Conservation (phyloP, 1,139 yeast genomes). For the Saccharomyces hybrid region DNA sequence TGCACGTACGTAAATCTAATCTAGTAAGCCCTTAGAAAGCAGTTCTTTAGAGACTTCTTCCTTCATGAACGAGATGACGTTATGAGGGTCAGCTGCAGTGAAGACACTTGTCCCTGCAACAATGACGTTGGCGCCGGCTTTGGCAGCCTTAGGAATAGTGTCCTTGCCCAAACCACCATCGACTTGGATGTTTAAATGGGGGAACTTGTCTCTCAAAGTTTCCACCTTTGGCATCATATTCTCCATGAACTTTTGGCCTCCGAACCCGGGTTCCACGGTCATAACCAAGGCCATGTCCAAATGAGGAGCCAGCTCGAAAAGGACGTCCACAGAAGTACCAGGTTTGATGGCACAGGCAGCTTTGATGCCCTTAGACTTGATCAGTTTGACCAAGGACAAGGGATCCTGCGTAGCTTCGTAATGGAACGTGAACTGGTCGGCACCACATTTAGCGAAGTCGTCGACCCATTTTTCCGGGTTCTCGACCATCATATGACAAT, state of each 20-base stretch:
- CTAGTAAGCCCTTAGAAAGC: conserved; percentile 29
- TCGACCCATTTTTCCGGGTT: conserved; percentile 94
- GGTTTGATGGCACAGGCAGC: conserved; percentile 97
- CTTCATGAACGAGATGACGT: conserved; percentile 63
- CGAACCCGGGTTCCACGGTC: conserved; percentile 99
- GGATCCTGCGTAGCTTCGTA: conserved; percentile 89
- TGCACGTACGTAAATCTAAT: conserved; percentile 5
- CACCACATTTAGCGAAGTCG: conserved; percentile 90
- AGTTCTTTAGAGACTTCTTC: conserved; percentile 43
- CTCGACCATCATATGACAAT: conserved; percentile 98
- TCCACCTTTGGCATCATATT: conserved; percentile 96
- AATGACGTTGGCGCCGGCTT: conserved; percentile 95
- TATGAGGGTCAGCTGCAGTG: conserved; percentile 69
- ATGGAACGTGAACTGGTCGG: conserved; percentile 94
- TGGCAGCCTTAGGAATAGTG: conserved; percentile 77
- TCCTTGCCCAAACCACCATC: conserved; percentile 94
- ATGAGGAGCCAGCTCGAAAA: conserved; percentile 65
- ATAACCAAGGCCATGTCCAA: conserved; percentile 91
- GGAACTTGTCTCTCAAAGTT: conserved; percentile 62
- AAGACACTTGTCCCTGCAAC: conserved; percentile 97
- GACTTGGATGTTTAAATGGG: conserved; percentile 81
- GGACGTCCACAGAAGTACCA: conserved; percentile 79
- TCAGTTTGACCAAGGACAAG: conserved; percentile 60
- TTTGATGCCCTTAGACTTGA: conserved; percentile 75
- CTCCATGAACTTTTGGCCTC: conserved; percentile 94